Conservation (phyloP, 2,329 filamentous ascomycete genomes). For the Gaeumannomyces tritici region DNA sequence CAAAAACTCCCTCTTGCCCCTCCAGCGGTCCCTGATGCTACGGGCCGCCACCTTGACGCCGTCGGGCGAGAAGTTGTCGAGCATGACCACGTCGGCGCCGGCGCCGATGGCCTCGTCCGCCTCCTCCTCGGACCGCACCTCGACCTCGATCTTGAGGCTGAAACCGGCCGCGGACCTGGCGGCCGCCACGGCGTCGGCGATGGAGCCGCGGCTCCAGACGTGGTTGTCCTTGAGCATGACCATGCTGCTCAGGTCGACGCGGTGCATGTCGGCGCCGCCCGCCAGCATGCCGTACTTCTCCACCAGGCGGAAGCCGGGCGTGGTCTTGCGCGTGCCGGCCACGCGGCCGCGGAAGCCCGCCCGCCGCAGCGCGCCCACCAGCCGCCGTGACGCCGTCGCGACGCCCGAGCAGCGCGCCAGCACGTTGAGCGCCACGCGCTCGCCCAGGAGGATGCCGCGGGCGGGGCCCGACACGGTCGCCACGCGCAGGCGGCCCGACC, state of each 20-base stretch:
- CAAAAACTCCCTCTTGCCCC: conserved; percentile 61
- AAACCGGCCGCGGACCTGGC: conserved; percentile 83
- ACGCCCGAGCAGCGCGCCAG: conserved; percentile 87
- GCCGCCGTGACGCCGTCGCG: conserved; percentile 55
- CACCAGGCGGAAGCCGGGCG: conserved; percentile 86
- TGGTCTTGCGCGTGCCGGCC: conserved; percentile 96
- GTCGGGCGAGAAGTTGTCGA: conserved; percentile 86
- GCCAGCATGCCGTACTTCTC: conserved; percentile 98
- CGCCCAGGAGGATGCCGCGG: conserved; percentile 72
- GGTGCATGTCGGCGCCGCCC: conserved; percentile 83
- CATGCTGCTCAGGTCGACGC: conserved; percentile 88
- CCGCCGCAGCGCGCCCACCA: conserved; percentile 45
- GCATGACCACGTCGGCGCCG: conserved; percentile 91
- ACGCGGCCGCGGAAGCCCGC: conserved; percentile 74
- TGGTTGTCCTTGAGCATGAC: conserved; percentile 99
- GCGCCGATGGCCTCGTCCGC: conserved; percentile 86
- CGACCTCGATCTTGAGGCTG: conserved; percentile 89
- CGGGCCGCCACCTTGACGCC: conserved; percentile 66
- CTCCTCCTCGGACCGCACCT: conserved; percentile 80
- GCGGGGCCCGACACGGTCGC: conserved; percentile 83
- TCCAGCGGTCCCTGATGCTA: conserved; percentile 73
- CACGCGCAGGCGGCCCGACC: conserved; percentile 36
- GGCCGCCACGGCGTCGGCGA: conserved; percentile 74
- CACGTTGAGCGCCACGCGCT: conserved; percentile 85
- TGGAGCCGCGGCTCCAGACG: conserved; percentile 83